Percentiles rank a stretch among this genome's conserved stretches.
phyloP scores from a whole-genome alignment of 1,139 yeast genomes.

The Hansenula sp. region DNA sequence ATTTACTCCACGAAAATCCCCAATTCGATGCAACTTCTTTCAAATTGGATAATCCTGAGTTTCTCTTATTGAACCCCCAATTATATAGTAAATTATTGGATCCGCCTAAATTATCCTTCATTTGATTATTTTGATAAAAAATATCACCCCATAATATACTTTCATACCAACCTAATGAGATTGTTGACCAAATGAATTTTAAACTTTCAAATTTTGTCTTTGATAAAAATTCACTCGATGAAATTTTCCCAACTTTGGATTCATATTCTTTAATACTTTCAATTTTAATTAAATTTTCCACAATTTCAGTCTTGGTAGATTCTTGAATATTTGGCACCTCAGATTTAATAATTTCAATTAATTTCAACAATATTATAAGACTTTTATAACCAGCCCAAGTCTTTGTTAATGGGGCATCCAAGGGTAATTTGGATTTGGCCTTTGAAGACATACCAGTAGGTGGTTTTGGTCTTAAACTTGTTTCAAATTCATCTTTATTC shows the following conservation, averaged over 20 bases:
- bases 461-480: conserved; percentile 28
- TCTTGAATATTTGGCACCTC: conserved; percentile 34
- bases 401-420: conserved; percentile 42
- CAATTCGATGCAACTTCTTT: conserved; percentile 23
- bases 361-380: conserved; percentile 39
- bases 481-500: conserved; percentile 17
- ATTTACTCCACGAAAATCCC: conserved; percentile 22
- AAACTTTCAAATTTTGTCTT: conserved; percentile 41
- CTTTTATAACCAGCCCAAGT: conserved; percentile 64
- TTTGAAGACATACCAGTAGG: conserved; percentile 64
- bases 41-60: conserved; percentile 13
- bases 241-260: conserved; percentile 23
- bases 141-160: conserved; percentile 65
- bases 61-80: conserved; percentile 21
- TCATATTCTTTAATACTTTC: conserved; percentile 32
- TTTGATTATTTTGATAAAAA: conserved; percentile 34
- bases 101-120: conserved; percentile 4
- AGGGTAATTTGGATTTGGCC: conserved; percentile 56
- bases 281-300: conserved; percentile 36
- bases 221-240: conserved; percentile 30
- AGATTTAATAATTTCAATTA: conserved; percentile 35
- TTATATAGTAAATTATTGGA: neutral
- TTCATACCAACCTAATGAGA: conserved; percentile 75
- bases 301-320: conserved; percentile 13
- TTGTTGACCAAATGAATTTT: conserved; percentile 55